Evolutionary conservation across 1,139 yeast species (phyloP).

Genomic region (Taphrina flavorubra): DNA sequence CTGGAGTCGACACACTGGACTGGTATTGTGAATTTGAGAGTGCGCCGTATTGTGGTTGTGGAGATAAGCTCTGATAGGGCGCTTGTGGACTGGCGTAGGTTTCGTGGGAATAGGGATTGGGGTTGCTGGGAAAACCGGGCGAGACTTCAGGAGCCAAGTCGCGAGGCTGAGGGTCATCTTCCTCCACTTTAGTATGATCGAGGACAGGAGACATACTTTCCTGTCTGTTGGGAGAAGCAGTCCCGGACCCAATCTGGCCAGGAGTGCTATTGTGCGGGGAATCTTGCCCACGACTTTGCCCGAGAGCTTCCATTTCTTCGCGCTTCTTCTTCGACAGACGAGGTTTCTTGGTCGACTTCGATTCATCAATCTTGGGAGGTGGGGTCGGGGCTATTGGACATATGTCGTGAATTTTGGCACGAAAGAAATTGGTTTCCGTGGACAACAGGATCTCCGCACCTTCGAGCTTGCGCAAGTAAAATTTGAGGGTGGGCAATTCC

Average conservation of each 20-base stretch:
- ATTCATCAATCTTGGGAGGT: conserved; percentile 46
- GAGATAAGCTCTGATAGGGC: conserved; percentile 23
- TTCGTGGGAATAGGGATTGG: conserved; percentile 18
- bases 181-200: neutral
- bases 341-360: conserved; percentile 45
- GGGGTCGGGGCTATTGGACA: conserved; percentile 44
- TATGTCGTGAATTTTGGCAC: conserved; percentile 44
- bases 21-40: conserved; percentile 19
- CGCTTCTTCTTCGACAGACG: conserved; percentile 45
- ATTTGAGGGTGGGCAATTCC: conserved; percentile 52
- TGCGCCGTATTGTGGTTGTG: conserved; percentile 21
- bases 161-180: neutral
- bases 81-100: conserved; percentile 21
- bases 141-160: neutral
- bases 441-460: conserved; percentile 51
- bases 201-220: conserved; percentile 20
- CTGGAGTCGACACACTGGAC: conserved; percentile 19
- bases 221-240: conserved; percentile 5
- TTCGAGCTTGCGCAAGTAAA: conserved; percentile 57
- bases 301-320: conserved; percentile 43
- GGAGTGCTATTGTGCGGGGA: conserved; percentile 15
- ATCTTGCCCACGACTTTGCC: conserved; percentile 15
- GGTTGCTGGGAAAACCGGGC: conserved; percentile 1
- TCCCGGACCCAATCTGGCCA: conserved; percentile 5
- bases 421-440: conserved; percentile 45